Base-by-base conservation (phyloP, 805 yeast genomes). In the Kazachstania viticola region DNA sequence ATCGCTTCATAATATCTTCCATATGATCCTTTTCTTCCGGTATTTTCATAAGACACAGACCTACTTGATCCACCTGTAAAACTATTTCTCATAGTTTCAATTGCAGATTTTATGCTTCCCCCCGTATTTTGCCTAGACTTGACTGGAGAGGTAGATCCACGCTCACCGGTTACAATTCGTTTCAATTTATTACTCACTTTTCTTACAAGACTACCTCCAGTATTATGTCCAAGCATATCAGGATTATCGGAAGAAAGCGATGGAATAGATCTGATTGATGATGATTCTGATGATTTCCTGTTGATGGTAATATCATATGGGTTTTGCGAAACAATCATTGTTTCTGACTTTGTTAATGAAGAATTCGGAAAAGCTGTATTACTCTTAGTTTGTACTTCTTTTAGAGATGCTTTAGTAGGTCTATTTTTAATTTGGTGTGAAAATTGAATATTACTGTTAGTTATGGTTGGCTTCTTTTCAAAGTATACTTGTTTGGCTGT, bases 91-190 rank as follows among this genome's bases (percentile, higher is more conserved):
- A 48, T 28, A 3, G 40, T 33, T 12, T 35, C 37, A 19, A 45
- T 40, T 2, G 50, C 41, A 5, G 51, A 42, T 17, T 40, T 32
- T 9, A 43, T 40, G 18, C 50, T 43, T 9, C 35, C 50, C 4
- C 53, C 54, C 2, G 54, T 49, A 29, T 48, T 44, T 21, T 49
- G 49, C 14, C 49, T 36, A 3, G 49, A 41, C 30, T 39, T 38
- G 7, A 45, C 37, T 4, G 54, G 49, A 4, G 52, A 49, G 2
- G 34, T 28, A 12, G 32, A 32, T 1, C 38, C 17, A 18, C 32
- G 31, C 23, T 47, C 54, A 2, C 48, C 45, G 1, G 54, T 46
- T 9, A 44, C 29, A 3, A 39, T 39, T 21, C 30, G 44, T 23
- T 40, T 49, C 14, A 47, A 28, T 28, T 41, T 42, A 9, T 34